These are phyloP conservation scores for Cordyceps fumosorosea DNA, from an alignment of 2,329 filamentous ascomycete species.

Conservation along the genomic window DNA sequence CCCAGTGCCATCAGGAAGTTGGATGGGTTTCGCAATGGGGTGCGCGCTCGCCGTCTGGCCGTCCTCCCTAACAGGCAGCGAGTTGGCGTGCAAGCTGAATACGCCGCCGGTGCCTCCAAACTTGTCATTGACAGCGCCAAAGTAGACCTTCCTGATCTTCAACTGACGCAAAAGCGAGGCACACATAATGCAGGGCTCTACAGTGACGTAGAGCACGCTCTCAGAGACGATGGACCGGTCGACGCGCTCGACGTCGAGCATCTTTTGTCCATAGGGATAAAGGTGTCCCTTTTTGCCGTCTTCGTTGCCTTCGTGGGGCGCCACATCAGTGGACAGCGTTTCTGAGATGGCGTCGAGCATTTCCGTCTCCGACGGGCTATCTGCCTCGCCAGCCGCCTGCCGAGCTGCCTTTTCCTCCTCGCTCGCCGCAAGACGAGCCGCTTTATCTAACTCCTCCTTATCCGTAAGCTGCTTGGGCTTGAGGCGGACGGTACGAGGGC, in stretches of 20 bases:
- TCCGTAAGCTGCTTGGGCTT: conserved; percentile 27
- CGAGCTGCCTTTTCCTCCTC: conserved; percentile 22
- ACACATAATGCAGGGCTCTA: conserved; percentile 99
- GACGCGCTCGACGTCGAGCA: conserved; percentile 49
- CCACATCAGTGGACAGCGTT: conserved; percentile 18
- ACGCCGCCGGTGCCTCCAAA: conserved; percentile 96
- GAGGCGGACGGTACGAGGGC: conserved; percentile 26
- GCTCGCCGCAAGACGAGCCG: conserved; percentile 13
- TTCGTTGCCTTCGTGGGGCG: conserved; percentile 41
- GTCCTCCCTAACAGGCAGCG: conserved; percentile 32
- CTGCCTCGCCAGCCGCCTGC: neutral
- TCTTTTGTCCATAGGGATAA: conserved; percentile 56
- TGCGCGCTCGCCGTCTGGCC: conserved; percentile 35
- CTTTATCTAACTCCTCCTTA: conserved; percentile 15
- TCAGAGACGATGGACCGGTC: conserved; percentile 63
- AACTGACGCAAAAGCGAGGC: conserved; percentile 87
- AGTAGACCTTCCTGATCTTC: conserved; percentile 83
- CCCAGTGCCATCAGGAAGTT: conserved; percentile 28
- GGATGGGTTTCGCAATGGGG: conserved; percentile 29
- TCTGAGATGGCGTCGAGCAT: conserved; percentile 14
- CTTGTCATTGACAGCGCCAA: conserved; percentile 91
- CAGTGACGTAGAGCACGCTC: conserved; percentile 84
- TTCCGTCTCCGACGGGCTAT: neutral
- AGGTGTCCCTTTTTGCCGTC: conserved; percentile 49
- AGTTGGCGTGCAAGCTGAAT: conserved; percentile 70